Evolutionary conservation across 2,329 filamentous ascomycete genomes (phyloP), one percentile per base, ranked within the genome.

Genomic region (Aspergillus pseudoglaucus): DNA sequence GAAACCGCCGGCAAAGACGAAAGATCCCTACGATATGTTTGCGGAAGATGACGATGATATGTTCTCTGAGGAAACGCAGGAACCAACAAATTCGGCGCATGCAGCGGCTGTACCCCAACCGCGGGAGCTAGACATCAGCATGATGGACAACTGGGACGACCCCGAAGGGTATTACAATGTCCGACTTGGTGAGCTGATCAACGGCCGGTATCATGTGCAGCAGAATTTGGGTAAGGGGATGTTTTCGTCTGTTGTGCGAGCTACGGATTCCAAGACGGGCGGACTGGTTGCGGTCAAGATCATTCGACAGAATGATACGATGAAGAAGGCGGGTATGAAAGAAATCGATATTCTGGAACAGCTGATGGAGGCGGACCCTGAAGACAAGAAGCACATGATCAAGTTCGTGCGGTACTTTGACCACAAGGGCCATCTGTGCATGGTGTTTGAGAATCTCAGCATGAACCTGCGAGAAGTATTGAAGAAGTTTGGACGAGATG

Each of bases 131-230:
- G 80, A 81, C 62, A 83, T 83, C 53, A 88, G 85, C 53, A 87
- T 91, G 67, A 80, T 96, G 45, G 91, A 97, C 61, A 91, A 95
- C 50, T 88, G 84, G 84, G 90, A 95, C 63, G 93, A 97, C 64
- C 83, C 86, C 45, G 90, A 98, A 62, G 93, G 91, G 5, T 97
- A 97, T 66, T 98, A 97, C 76, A 94, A 93, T 69, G 84, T 96
- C 49, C 89, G 94, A 48, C 83, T 90, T 37, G 90, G 91, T 61
- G 93, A 98, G 73, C 74, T 97, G 45, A 78, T 98, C 53, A 87
- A 95, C 58, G 84, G 84, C 25, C 86, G 90, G 30, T 97, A 97
- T 67, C 88, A 93, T 64, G 83, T 98, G 27, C 86, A 91, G 65
- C 83, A 90, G 49, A 85, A 85, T 45, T 78, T 98, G 18, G 93